Conservation (phyloP, 345 rosid genomes). For the Clarkia xantiana region DNA sequence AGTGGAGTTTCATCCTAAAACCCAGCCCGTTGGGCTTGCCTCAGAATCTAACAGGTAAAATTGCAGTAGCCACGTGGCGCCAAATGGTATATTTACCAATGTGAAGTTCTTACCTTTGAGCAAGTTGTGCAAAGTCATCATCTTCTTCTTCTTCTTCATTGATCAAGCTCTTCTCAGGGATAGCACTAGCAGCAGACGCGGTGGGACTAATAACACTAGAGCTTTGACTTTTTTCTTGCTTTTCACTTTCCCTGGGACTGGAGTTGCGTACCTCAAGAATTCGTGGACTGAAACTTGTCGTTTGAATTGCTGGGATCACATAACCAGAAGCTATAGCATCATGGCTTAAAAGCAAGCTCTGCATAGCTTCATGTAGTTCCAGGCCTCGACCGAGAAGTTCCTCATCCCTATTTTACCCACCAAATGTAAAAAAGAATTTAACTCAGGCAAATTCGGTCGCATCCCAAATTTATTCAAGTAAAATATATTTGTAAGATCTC, state of each 20-base stretch:
- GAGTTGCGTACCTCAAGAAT: slow-evolving; percentile 15
- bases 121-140: slow-evolving; percentile 91
- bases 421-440: too few species aligned
- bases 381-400: slow-evolving; percentile 78
- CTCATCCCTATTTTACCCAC: slow-evolving; percentile 49
- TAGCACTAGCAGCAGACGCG: slow-evolving; percentile 23
- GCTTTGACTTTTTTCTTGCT: slow-evolving; percentile 27
- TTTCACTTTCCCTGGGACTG: slow-evolving; percentile 7
- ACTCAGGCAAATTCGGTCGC: too few species aligned
- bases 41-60: too few species aligned
- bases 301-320: slow-evolving; percentile 12
- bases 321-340: slow-evolving; percentile 72
- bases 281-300: slow-evolving; percentile 21
- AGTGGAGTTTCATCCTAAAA: too few species aligned
- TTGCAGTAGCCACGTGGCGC: too few species aligned
- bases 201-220: slow-evolving; percentile 14
- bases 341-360: slow-evolving; percentile 57
- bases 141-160: slow-evolving; percentile 92
- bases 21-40: too few species aligned
- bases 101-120: slow-evolving; percentile 97
- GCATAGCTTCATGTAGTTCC: slow-evolving; percentile 72
- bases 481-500: slow-evolving; percentile 7
- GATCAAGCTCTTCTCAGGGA: slow-evolving; percentile 22
- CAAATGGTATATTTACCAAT: too few species aligned
- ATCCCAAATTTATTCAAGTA: background rate